Evolutionary conservation across 2,329 filamentous ascomycete genomes (phyloP).

Genomic region (Monilinia vaccinii-corymbosi): DNA sequence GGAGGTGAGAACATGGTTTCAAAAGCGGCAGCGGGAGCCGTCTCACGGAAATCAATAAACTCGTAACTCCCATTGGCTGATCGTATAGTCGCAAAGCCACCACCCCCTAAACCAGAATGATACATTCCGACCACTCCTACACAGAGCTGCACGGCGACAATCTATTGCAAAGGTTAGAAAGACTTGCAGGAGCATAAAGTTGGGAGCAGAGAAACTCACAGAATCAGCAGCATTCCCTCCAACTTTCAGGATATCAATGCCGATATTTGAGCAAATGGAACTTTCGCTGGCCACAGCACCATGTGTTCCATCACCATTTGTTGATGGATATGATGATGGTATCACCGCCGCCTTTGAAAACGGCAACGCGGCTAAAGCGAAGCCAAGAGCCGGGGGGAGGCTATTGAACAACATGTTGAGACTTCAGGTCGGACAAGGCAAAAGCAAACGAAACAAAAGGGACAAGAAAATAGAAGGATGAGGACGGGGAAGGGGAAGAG

Average conservation of each 20-base stretch:
- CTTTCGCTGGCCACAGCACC: constrained; percentile 67
- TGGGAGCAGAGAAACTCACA: constrained; percentile 19
- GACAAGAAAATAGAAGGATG: no score
- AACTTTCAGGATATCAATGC: constrained; percentile 50
- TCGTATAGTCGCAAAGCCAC: constrained; percentile 57
- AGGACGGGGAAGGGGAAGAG: neutral
- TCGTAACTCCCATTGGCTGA: constrained; percentile 52
- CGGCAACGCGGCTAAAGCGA: neutral
- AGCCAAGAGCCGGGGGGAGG: neutral
- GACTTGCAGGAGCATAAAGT: neutral
- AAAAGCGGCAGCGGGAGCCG: constrained; percentile 50
- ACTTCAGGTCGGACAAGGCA: neutral
- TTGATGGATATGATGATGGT: neutral
- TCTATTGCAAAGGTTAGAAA: constrained; percentile 25
- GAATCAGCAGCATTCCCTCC: constrained; percentile 51
- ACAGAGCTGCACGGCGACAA: constrained; percentile 44
- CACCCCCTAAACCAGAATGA: constrained; percentile 54
- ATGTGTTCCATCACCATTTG: neutral
- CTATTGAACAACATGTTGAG: neutral
- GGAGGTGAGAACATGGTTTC: constrained; percentile 55
- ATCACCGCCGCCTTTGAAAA: neutral
- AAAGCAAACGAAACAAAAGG: neutral
- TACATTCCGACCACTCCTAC: constrained; percentile 46
- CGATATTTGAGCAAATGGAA: constrained; percentile 59
- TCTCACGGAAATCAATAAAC: constrained; percentile 61